These are phyloP conservation scores for Daldinia childiae DNA, from an alignment of 495 filamentous ascomycete species.

Conservation along the genomic window DNA sequence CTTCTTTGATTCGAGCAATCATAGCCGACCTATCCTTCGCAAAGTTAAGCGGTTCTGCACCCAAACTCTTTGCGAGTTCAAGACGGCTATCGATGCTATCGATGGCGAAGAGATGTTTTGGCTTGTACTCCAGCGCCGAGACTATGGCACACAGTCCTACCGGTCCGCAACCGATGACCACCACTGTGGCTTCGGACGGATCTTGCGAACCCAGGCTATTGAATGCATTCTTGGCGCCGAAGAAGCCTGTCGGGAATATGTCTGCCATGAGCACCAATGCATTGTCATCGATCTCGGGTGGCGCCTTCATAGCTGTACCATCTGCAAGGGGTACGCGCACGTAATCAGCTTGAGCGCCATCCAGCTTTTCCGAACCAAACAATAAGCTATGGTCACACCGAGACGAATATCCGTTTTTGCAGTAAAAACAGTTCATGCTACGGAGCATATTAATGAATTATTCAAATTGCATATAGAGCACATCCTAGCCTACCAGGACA, in stretches of 20 bases:
- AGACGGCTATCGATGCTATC: slow-evolving; percentile 83
- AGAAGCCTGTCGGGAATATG: slow-evolving; percentile 89
- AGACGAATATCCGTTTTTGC: slow-evolving; percentile 80
- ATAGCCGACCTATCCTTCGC: slow-evolving; percentile 72
- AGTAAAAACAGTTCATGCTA: slow-evolving; percentile 91
- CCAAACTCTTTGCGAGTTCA: slow-evolving; percentile 77
- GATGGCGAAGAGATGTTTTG: slow-evolving; percentile 84
- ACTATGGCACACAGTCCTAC: slow-evolving; percentile 90
- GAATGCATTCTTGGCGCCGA: slow-evolving; percentile 87
- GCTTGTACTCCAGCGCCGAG: slow-evolving; percentile 80
- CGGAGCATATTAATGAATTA: slow-evolving; percentile 15
- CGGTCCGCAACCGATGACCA: slow-evolving; percentile 89
- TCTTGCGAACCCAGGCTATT: slow-evolving; percentile 68
- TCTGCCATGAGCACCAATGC: slow-evolving; percentile 90
- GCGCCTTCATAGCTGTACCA: slow-evolving; percentile 79
- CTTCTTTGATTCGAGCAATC: slow-evolving; percentile 74
- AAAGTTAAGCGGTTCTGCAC: slow-evolving; percentile 90
- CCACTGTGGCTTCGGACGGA: slow-evolving; percentile 74
- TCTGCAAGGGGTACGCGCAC: slow-evolving; percentile 88
- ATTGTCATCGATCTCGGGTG: slow-evolving; percentile 77
- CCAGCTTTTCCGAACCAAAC: slow-evolving; percentile 77
- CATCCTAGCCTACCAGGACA: slow-evolving; percentile 72
- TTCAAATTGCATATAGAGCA: background rate
- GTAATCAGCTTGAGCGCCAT: slow-evolving; percentile 92
- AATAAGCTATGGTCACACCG: slow-evolving; percentile 79